Conservation (phyloP, 2,329 filamentous ascomycete genomes). For the Ilyonectria destructans region DNA sequence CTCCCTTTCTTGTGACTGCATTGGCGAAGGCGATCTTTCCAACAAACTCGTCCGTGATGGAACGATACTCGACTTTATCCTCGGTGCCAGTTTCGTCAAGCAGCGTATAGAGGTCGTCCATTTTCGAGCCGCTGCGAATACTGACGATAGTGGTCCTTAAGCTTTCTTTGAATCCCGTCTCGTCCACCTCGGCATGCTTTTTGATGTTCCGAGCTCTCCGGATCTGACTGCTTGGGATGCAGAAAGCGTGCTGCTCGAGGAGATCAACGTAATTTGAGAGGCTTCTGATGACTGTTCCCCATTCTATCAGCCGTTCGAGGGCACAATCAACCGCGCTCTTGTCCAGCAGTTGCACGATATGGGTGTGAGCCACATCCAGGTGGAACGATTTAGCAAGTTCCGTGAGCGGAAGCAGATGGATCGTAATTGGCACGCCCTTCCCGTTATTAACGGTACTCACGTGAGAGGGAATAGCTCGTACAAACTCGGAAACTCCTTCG, state of each 20-base stretch:
- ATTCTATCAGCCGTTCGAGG: neutral
- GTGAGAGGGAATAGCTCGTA: neutral
- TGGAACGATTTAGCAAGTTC: neutral
- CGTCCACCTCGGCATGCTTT: neutral
- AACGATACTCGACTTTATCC: neutral
- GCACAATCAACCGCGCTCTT: neutral
- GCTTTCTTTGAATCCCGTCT: neutral
- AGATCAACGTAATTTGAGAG: neutral
- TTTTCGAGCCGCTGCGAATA: neutral
- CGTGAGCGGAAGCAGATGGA: neutral
- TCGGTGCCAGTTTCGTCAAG: neutral
- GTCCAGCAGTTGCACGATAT: neutral
- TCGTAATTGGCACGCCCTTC: neutral
- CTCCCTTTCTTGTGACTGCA: neutral
- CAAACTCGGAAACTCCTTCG: neutral
- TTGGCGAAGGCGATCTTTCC: neutral
- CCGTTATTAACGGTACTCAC: neutral
- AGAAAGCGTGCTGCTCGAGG: neutral
- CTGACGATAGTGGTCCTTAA: neutral
- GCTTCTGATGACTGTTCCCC: neutral
- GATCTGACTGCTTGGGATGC: neutral
- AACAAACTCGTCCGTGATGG: neutral
- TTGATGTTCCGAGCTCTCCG: neutral
- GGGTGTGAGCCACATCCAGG: neutral
- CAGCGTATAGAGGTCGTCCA: neutral